Percentiles rank a stretch among this genome's conserved stretches.
These are phyloP conservation scores for Saccharomycopsis sp. DNA, from an alignment of 805 yeast species.

Conservation along the genomic window DNA sequence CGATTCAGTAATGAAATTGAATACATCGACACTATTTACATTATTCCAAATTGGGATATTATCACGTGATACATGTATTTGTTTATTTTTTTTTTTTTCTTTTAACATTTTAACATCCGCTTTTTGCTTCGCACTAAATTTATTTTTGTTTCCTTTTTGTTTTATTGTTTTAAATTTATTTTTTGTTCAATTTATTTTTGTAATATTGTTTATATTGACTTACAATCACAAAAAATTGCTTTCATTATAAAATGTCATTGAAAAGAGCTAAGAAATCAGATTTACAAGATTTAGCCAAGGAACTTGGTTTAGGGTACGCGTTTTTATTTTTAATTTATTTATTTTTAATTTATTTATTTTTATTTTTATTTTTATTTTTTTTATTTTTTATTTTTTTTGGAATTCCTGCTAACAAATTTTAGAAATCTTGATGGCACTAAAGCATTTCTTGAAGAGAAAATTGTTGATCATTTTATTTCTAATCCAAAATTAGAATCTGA, in stretches of 20 bases:
- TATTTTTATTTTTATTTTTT: conserved; percentile 19
- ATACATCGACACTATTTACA: too few relatives aligned
- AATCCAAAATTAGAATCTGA: conserved; percentile 29
- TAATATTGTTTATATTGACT: too few relatives aligned
- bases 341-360: conserved; percentile 22
- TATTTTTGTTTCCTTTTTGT: too few relatives aligned
- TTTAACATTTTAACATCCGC: background rate
- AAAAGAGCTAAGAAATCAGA: conserved; percentile 32
- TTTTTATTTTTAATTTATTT: conserved; percentile 6
- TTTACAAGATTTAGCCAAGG: conserved; percentile 31
- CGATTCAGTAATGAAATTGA: too few relatives aligned
- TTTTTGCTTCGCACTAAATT: too few relatives aligned
- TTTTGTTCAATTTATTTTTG: too few relatives aligned
- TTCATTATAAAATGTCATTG: conserved; percentile 28
- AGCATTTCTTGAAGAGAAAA: conserved; percentile 27
- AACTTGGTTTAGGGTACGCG: conserved; percentile 30
- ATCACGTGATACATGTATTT: background rate
- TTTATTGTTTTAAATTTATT: too few relatives aligned
- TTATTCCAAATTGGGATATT: too few relatives aligned
- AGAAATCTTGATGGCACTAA: conserved; percentile 28
- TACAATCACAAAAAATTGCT: too few relatives aligned
- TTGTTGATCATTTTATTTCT: conserved; percentile 26
- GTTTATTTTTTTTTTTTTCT: background rate
- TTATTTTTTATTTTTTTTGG: conserved; percentile 16
- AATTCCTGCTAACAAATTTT: conserved; percentile 9